These are phyloP conservation scores for Penicillium psychrofluorescens DNA, from an alignment of 495 filamentous ascomycete genomes.

Conservation along the genomic window DNA sequence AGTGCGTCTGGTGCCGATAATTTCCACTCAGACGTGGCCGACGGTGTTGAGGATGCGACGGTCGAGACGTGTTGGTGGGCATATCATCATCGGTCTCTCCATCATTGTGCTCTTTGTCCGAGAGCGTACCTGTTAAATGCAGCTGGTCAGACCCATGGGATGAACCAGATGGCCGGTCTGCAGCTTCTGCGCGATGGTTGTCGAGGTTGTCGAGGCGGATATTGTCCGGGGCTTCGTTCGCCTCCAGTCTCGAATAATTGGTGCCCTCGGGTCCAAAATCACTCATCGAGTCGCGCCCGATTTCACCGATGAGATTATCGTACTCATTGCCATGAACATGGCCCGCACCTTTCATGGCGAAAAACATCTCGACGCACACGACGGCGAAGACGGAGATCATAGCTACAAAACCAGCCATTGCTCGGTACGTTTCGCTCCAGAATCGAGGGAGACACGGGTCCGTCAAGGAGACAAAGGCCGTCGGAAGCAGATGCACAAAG, in stretches of 20 bases:
- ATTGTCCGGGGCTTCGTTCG: conserved; percentile 10
- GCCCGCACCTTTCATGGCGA: conserved; percentile 48
- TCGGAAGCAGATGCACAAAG: conserved; percentile 79
- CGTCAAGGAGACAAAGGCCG: conserved; percentile 72
- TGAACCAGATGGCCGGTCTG: conserved; percentile 5
- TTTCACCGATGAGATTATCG: conserved; percentile 33
- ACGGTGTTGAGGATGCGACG: conserved; percentile 4
- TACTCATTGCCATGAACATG: conserved; percentile 44
- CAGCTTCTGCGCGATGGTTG: background rate
- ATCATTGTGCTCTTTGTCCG: conserved; percentile 13
- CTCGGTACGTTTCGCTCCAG: conserved; percentile 65
- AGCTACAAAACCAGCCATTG: conserved; percentile 71
- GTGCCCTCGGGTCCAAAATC: conserved; percentile 9
- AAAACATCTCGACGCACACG: conserved; percentile 69
- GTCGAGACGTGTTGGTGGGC: conserved; percentile 6
- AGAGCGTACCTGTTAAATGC: background rate
- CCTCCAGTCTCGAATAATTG: conserved; percentile 17
- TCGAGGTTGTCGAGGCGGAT: conserved; percentile 20
- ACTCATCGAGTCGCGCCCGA: conserved; percentile 13
- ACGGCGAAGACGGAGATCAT: conserved; percentile 73
- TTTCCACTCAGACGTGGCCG: conserved; percentile 8
- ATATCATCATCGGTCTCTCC: conserved; percentile 22
- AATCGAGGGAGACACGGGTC: conserved; percentile 71
- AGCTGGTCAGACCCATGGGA: conserved; percentile 5
- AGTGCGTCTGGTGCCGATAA: conserved; percentile 8